These are phyloP conservation scores for Candida glucosophila DNA, from an alignment of 1,139 yeast genomes.

Conservation along the genomic window DNA sequence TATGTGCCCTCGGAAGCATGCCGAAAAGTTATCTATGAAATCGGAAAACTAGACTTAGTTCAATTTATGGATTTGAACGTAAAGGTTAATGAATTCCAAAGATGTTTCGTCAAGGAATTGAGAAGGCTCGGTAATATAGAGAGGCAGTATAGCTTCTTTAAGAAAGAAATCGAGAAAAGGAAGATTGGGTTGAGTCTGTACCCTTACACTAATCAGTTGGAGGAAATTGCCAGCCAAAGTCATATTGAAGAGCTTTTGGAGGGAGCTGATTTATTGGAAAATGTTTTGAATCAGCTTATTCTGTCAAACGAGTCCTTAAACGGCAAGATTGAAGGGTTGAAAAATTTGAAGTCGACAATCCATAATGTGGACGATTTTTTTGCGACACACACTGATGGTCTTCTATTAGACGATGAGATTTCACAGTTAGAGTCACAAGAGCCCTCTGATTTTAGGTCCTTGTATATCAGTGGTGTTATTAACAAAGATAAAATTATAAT, in stretches of 20 bases:
- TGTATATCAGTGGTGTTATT: constrained; percentile 83
- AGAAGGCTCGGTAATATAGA: constrained; percentile 62
- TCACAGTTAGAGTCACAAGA: constrained; percentile 18
- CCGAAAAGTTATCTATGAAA: constrained; percentile 53
- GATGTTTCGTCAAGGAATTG: constrained; percentile 63
- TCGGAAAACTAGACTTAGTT: constrained; percentile 56
- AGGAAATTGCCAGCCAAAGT: constrained; percentile 37
- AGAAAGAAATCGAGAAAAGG: constrained; percentile 39
- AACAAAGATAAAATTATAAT: constrained; percentile 60
- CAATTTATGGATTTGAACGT: constrained; percentile 67
- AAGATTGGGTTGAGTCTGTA: constrained; percentile 34
- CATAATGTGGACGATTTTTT: constrained; percentile 65
- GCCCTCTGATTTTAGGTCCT: no score
- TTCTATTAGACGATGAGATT: constrained; percentile 16
- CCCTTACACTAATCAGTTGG: constrained; percentile 37
- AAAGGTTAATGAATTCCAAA: constrained; percentile 61
- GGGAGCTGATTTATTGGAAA: constrained; percentile 48
- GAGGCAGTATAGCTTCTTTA: constrained; percentile 50
- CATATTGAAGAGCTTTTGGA: constrained; percentile 72
- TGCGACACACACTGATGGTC: constrained; percentile 10
- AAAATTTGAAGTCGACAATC: constrained; percentile 33
- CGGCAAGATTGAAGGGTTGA: constrained; percentile 27
- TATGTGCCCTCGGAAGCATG: constrained; percentile 67
- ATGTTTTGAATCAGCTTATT: constrained; percentile 31
- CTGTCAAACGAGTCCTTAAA: constrained; percentile 28